Percentiles rank a stretch among this genome's conserved stretches.
These are phyloP conservation scores for Curvularia hawaiiensis DNA, from an alignment of 2,329 filamentous ascomycete genomes.

Conservation along the genomic window DNA sequence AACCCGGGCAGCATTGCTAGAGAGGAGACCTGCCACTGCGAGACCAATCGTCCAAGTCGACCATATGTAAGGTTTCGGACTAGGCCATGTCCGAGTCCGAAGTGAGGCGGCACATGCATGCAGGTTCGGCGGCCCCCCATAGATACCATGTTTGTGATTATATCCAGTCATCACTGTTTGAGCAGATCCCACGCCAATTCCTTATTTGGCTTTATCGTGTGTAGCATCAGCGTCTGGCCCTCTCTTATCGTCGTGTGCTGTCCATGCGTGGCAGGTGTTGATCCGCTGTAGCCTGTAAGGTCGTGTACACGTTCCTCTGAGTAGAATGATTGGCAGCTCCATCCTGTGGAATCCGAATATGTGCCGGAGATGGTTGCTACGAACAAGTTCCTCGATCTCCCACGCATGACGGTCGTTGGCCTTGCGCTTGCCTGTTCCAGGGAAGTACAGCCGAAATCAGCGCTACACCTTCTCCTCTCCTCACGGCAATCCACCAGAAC, in stretches of 20 bases:
- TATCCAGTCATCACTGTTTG: slow-evolving; percentile 31
- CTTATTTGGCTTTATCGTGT: slow-evolving; percentile 33
- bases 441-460: slow-evolving; percentile 38
- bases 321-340: slow-evolving; percentile 11
- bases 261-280: slow-evolving; percentile 20
- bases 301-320: slow-evolving; percentile 9
- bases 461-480: slow-evolving; percentile 26
- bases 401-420: slow-evolving; percentile 5
- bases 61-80: slow-evolving; percentile 8
- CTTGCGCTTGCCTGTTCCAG: slow-evolving; percentile 18
- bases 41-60: slow-evolving; percentile 1
- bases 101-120: slow-evolving; percentile 32
- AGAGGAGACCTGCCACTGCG: neutral
- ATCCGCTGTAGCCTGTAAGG: slow-evolving; percentile 14
- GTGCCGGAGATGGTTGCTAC: neutral
- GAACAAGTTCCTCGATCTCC: neutral
- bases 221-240: slow-evolving; percentile 16
- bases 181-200: slow-evolving; percentile 30
- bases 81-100: slow-evolving; percentile 23
- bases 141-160: slow-evolving; percentile 35
- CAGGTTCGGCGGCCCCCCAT: slow-evolving; percentile 23
- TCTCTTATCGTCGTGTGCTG: slow-evolving; percentile 31
- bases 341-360: slow-evolving; percentile 6
- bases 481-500: slow-evolving; percentile 34
- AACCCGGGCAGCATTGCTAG: neutral